Evolutionary conservation across 192 early-diverging fungal genomes (phyloP).

Genomic region (Allomyces macrogynus): DNA sequence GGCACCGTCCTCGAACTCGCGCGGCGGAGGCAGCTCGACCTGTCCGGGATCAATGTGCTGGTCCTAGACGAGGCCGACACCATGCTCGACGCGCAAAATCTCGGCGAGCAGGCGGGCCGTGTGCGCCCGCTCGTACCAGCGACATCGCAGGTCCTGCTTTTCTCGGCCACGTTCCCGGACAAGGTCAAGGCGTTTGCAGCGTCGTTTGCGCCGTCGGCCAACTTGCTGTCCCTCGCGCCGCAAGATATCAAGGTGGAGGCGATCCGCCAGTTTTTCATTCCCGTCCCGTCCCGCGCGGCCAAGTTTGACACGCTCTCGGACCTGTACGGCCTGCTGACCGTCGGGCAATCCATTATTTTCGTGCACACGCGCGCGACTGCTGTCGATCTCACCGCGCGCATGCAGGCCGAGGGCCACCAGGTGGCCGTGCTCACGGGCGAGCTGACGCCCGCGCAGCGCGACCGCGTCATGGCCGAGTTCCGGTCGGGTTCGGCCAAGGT

Average conservation of each 20-base stretch:
- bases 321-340: conserved; percentile 64
- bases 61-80: conserved; percentile 98
- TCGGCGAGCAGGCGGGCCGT: conserved; percentile 52
- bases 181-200: conserved; percentile 53
- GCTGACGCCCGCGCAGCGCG: conserved; percentile 53
- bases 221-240: conserved; percentile 60
- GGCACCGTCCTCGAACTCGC: conserved; percentile 69
- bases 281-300: background rate
- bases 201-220: conserved; percentile 65
- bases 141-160: conserved; percentile 66
- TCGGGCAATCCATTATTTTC: conserved; percentile 95
- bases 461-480: conserved; percentile 82
- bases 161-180: conserved; percentile 85
- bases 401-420: conserved; percentile 62
- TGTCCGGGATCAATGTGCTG: conserved; percentile 49
- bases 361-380: conserved; percentile 65
- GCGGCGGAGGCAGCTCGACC: conserved; percentile 36
- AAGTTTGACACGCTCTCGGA: conserved; percentile 38
- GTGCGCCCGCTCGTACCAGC: conserved; percentile 27
- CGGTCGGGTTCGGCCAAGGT: conserved; percentile 77
- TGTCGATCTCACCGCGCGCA: conserved; percentile 46
- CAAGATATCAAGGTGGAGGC: conserved; percentile 82
- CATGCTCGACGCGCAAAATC: conserved; percentile 69
- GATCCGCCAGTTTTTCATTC: conserved; percentile 91
- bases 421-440: conserved; percentile 70